Conservation (phyloP, 2,329 filamentous ascomycete species). For the Cordyceps fumosorosea region DNA sequence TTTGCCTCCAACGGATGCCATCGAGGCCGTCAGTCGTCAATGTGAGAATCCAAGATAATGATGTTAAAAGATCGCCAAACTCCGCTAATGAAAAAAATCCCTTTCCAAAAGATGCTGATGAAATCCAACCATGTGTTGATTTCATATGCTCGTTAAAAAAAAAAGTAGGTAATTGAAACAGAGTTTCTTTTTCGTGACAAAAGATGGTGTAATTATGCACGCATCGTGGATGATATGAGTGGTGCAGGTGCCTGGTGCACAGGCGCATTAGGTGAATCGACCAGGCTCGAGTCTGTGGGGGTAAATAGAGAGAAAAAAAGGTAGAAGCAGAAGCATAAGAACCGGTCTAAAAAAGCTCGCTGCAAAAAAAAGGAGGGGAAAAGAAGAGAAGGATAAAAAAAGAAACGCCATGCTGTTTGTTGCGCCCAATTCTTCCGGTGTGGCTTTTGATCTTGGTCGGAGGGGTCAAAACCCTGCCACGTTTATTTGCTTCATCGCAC, state of each 20-base stretch:
- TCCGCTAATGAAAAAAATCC: not conserved
- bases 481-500: slow-evolving; percentile 26
- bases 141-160: slow-evolving; percentile 8
- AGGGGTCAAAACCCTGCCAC: slow-evolving; percentile 15
- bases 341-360: slow-evolving; percentile 9
- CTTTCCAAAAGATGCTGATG: slow-evolving; percentile 5
- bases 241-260: slow-evolving; percentile 9
- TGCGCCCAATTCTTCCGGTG: slow-evolving; percentile 10
- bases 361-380: not conserved
- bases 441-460: slow-evolving; percentile 16
- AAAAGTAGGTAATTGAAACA: not conserved
- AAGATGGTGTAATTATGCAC: slow-evolving; percentile 1
- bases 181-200: slow-evolving; percentile 3
- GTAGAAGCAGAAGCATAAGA: slow-evolving; percentile 6
- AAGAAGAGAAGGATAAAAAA: not conserved
- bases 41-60: slow-evolving; percentile 1
- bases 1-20: not conserved
- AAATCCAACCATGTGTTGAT: slow-evolving; percentile 7
- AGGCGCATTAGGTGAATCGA: slow-evolving; percentile 10
- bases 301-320: not conserved
- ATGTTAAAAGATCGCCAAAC: slow-evolving; percentile 2
- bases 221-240: slow-evolving; percentile 2
- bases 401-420: slow-evolving; percentile 8
- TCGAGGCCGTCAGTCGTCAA: not conserved
- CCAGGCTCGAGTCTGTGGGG: not conserved